Evolutionary conservation across 164 flowering plant genomes (phyloP), one percentile per base, ranked within the genome.

Genomic region (Cinnamomum micranthum): DNA sequence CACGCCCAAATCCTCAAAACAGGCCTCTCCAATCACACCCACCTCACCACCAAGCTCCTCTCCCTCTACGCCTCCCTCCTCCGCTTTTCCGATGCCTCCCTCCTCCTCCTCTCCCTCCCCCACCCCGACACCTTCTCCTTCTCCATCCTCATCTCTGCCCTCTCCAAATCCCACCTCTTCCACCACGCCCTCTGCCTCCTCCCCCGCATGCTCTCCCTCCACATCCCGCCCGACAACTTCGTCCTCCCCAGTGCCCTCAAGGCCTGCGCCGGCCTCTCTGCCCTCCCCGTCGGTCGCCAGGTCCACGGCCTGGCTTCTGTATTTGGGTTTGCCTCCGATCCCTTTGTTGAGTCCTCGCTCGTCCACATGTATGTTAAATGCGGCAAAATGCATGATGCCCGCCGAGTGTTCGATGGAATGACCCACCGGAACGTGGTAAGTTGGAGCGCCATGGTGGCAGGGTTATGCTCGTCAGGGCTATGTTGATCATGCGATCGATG

Each of bases 371-470:
- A 89, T 75, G 63, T 91, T 0, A 90, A 86, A 73, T 87, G 87
- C 68, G 82, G 80, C 22, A 68, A 77, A 12, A 47, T 88, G 19
- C 15, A 52, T 10, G 73, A 81, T 66, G 96, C 94, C 2, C 92
- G 63, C 71, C 80, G 78, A 22, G 55, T 93, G 82, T 86, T 91
- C 70, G 91, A 85, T 74, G 68, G 65, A 74, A 86, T 93, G 86
- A n/a, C 67, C 9, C 70, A 81, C 20, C 78, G 77, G 63, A 88
- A 86, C 81, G 90, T 93, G 50, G 88, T 89, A 52, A 65, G 81
- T 69, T 90, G 85, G 83, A 89, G 94, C 73, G 89, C 96, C 51
- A 73, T 93, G 80, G 78, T 87, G 25, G 75, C 88, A 0, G 90
- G 90, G 87, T 27, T 90, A 93, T 80, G 92, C 97, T 19, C 77